Evolutionary conservation across 768 basidiomycete species (phyloP).

Genomic region (Porphyrellus cyaneotinctus): DNA sequence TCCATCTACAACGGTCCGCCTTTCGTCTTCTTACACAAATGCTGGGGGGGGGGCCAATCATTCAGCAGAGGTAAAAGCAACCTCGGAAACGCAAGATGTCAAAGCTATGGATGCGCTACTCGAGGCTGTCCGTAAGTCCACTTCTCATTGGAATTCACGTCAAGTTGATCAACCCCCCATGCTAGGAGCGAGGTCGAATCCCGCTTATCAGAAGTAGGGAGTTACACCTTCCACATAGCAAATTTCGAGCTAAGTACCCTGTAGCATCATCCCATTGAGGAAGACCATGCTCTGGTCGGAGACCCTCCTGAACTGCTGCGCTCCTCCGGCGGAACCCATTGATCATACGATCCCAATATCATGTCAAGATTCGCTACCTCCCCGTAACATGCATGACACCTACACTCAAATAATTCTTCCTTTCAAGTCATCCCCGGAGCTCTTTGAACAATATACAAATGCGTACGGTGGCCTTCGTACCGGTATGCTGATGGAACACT

Average conservation of each 20-base stretch:
- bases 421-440: slow-evolving; percentile 53
- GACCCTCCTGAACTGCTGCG: slow-evolving; percentile 42
- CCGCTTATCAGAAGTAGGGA: slow-evolving; percentile 48
- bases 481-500: slow-evolving; percentile 73
- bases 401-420: slow-evolving; percentile 64
- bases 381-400: slow-evolving; percentile 66
- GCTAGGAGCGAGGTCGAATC: slow-evolving; percentile 49
- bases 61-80: slow-evolving; percentile 19
- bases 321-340: slow-evolving; percentile 15
- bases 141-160: not conserved
- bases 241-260: slow-evolving; percentile 7
- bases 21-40: not conserved
- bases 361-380: slow-evolving; percentile 29
- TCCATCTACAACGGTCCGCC: not conserved
- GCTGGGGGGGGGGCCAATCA: not conserved
- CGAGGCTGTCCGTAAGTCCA: slow-evolving; percentile 51
- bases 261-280: slow-evolving; percentile 55
- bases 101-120: slow-evolving; percentile 54
- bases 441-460: slow-evolving; percentile 69
- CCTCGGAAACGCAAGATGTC: slow-evolving; percentile 56
- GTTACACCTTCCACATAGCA: not conserved
- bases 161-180: not conserved
- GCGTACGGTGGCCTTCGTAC: slow-evolving; percentile 67
- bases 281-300: slow-evolving; percentile 56
- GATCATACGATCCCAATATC: slow-evolving; percentile 14